These are phyloP conservation scores for Pichia nanzhaoensis DNA, from an alignment of 805 yeast species.

Conservation along the genomic window DNA sequence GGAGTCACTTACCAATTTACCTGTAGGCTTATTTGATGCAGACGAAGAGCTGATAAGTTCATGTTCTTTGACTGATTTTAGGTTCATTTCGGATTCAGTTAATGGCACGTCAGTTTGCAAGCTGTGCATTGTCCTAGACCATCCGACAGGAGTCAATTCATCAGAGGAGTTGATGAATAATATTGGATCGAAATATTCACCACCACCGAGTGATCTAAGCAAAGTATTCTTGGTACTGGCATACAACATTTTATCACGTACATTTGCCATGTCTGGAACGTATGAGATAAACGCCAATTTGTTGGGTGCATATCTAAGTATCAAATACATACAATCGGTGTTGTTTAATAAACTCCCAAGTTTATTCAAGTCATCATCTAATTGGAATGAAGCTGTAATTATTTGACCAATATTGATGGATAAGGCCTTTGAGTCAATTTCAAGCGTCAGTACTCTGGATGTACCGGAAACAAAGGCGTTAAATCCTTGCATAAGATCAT, in stretches of 20 bases:
- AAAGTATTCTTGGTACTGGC: constrained; percentile 84
- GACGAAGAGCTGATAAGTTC: constrained; percentile 39
- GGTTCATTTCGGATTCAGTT: constrained; percentile 51
- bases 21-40: constrained; percentile 12
- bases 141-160: constrained; percentile 48
- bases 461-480: constrained; percentile 1
- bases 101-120: constrained; percentile 39
- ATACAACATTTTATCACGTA: constrained; percentile 83
- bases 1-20: constrained; percentile 6
- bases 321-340: constrained; percentile 29
- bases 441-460: not conserved
- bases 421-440: constrained; percentile 1
- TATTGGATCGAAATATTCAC: constrained; percentile 40
- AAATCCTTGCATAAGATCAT: not conserved
- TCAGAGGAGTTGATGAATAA: constrained; percentile 50
- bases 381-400: not conserved
- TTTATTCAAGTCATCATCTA: constrained; percentile 6
- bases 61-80: constrained; percentile 38
- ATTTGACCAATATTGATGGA: not conserved
- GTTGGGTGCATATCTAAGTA: constrained; percentile 27
- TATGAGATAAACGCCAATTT: constrained; percentile 62
- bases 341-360: constrained; percentile 19
- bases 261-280: constrained; percentile 82
- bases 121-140: constrained; percentile 34
- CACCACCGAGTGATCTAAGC: constrained; percentile 54